phyloP scores from a whole-genome alignment of 805 yeast genomes.

The Danielia oregonensis region DNA sequence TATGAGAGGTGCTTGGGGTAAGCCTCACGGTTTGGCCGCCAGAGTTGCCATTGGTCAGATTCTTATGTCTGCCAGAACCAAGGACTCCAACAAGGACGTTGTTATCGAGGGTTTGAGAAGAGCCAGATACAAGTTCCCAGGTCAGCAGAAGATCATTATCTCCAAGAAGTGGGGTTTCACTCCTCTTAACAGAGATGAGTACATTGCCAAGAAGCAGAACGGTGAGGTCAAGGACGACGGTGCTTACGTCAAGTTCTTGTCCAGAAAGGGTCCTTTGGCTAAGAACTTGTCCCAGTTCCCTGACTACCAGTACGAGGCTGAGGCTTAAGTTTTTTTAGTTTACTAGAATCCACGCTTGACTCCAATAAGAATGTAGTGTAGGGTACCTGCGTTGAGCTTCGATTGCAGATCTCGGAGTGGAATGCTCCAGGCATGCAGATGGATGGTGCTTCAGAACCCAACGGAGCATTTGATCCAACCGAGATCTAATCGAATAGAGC shows the following conservation, averaged over 20 bases:
- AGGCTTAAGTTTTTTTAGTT: constrained; percentile 29
- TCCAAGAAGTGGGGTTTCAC: constrained; percentile 99
- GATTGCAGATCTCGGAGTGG: too few species aligned
- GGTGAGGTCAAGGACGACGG: constrained; percentile 99
- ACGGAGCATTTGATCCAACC: too few species aligned
- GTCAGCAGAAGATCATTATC: constrained; percentile 98
- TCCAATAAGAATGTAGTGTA: too few species aligned
- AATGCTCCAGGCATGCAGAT: too few species aligned
- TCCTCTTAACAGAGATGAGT: constrained; percentile 95
- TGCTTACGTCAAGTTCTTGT: constrained; percentile 98
- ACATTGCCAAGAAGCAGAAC: constrained; percentile 88
- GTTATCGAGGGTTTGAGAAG: constrained; percentile 99
- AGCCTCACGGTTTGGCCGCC: constrained; percentile 99
- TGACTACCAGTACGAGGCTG: constrained; percentile 61
- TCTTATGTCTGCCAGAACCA: constrained; percentile 96
- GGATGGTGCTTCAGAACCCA: too few species aligned
- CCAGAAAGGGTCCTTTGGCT: constrained; percentile 93
- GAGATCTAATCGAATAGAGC: too few species aligned
- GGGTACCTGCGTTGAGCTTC: too few species aligned
- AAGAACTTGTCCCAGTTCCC: constrained; percentile 93
- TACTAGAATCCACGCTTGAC: background rate
- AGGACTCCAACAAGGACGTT: constrained; percentile 95
- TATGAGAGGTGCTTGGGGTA: constrained; percentile 99
- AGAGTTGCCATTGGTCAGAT: constrained; percentile 99
- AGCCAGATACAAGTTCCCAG: constrained; percentile 99